Percentiles rank a stretch among this genome's conserved stretches.
phyloP scores from a whole-genome alignment of 495 filamentous ascomycete species.

The Annulohypoxylon bovei region DNA sequence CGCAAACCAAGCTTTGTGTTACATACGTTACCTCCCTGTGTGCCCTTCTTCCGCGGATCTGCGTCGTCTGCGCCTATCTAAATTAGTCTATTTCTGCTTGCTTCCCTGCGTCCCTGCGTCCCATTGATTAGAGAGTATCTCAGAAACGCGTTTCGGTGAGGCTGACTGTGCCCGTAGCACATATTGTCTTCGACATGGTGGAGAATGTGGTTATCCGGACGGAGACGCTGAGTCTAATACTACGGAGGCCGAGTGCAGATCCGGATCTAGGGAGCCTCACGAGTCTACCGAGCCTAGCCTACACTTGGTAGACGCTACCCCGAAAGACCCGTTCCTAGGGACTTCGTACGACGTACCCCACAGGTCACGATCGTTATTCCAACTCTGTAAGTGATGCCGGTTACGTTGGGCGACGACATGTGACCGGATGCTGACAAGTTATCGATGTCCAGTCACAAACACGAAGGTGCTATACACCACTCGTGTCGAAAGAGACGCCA shows the following conservation, averaged over 20 bases:
- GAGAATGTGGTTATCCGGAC: constrained; percentile 47
- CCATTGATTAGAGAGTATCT: not conserved
- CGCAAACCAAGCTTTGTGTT: constrained; percentile 15
- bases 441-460: constrained; percentile 36
- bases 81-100: constrained; percentile 1
- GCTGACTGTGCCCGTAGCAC: constrained; percentile 40
- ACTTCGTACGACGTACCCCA: constrained; percentile 45
- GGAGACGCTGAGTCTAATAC: constrained; percentile 30
- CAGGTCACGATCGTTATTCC: constrained; percentile 46
- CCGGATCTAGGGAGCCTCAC: constrained; percentile 39
- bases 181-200: constrained; percentile 48
- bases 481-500: constrained; percentile 40
- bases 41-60: constrained; percentile 11
- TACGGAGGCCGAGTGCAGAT: constrained; percentile 26
- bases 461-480: constrained; percentile 42
- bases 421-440: constrained; percentile 24
- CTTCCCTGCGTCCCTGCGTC: not conserved
- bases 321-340: constrained; percentile 44
- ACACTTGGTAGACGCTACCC: constrained; percentile 29
- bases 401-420: constrained; percentile 9
- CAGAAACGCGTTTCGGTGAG: constrained; percentile 16
- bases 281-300: constrained; percentile 36
- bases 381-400: constrained; percentile 43
- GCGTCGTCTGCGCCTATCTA: constrained; percentile 8
- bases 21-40: constrained; percentile 6